These are phyloP conservation scores for Daldinia vernicosa DNA, from an alignment of 495 filamentous ascomycete genomes.

Conservation along the genomic window DNA sequence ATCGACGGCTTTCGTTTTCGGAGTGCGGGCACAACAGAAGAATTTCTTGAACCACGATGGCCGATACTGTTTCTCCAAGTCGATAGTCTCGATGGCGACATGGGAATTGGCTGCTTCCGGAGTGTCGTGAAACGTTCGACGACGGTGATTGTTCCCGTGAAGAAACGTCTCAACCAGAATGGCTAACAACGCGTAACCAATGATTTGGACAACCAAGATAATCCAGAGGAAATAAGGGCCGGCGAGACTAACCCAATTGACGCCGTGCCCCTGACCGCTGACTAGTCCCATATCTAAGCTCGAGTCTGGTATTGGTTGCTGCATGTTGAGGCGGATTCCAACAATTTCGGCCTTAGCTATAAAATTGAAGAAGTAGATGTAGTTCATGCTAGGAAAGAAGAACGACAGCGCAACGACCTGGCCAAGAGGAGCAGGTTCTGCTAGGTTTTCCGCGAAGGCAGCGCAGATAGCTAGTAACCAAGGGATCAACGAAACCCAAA, in stretches of 20 bases:
- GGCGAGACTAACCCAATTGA: constrained; percentile 54
- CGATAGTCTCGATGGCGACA: constrained; percentile 48
- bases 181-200: constrained; percentile 69
- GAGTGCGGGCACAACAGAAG: constrained; percentile 57
- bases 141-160: constrained; percentile 68
- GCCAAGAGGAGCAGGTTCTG: constrained; percentile 45
- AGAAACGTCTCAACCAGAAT: constrained; percentile 68
- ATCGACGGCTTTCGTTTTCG: constrained; percentile 69
- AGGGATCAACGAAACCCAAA: constrained; percentile 63
- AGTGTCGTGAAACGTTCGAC: constrained; percentile 48
- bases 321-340: constrained; percentile 58
- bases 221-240: constrained; percentile 65
- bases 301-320: constrained; percentile 57
- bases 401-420: constrained; percentile 64
- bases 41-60: constrained; percentile 66
- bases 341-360: constrained; percentile 67
- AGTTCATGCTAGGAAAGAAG: constrained; percentile 74
- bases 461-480: constrained; percentile 67
- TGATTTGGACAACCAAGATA: constrained; percentile 67
- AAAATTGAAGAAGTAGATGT: constrained; percentile 67
- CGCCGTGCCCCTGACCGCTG: background rate
- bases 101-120: constrained; percentile 30
- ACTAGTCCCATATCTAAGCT: background rate
- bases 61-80: constrained; percentile 54
- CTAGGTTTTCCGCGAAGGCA: constrained; percentile 48